phyloP scores from a whole-genome alignment of 139 green algal genomes.

The Penium margaritaceum region DNA sequence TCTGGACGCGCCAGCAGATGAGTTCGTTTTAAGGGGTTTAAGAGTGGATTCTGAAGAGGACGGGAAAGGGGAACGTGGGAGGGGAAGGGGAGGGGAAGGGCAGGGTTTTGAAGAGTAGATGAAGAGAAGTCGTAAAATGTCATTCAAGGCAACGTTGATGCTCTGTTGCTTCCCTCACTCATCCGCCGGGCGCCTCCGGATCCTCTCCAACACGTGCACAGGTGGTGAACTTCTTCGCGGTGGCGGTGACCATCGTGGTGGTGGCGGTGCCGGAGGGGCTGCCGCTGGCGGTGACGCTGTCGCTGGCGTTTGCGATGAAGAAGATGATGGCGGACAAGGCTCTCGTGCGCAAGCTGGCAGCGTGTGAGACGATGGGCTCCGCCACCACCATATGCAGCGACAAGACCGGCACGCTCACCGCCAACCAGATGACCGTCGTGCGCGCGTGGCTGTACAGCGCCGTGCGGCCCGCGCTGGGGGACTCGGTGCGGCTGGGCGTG shows the following conservation, averaged over 20 bases:
- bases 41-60: too few relatives aligned
- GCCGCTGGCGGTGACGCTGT: conserved; percentile 63
- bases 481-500: too few relatives aligned
- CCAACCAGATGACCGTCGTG: conserved; percentile 95
- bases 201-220: not conserved
- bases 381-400: conserved; percentile 93
- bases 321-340: conserved; percentile 93
- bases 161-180: too few relatives aligned
- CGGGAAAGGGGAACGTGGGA: too few relatives aligned
- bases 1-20: too few relatives aligned
- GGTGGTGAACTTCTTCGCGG: conserved; percentile 71
- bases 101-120: too few relatives aligned
- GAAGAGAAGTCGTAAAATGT: too few relatives aligned
- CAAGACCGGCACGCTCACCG: conserved; percentile 91
- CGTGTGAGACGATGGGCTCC: conserved; percentile 93
- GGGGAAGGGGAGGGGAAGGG: too few relatives aligned
- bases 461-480: too few relatives aligned
- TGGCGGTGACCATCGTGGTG: conserved; percentile 86
- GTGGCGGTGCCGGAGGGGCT: conserved; percentile 80
- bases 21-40: too few relatives aligned
- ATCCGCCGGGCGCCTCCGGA: too few relatives aligned
- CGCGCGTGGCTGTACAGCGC: conserved; percentile 71
- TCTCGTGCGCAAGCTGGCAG: conserved; percentile 71
- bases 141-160: too few relatives aligned
- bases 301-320: conserved; percentile 65